A percentile compares a stretch with the other conserved stretches of the same genome.
Evolutionary conservation across 345 rosid species (phyloP).

Genomic region (Passiflora organensis): DNA sequence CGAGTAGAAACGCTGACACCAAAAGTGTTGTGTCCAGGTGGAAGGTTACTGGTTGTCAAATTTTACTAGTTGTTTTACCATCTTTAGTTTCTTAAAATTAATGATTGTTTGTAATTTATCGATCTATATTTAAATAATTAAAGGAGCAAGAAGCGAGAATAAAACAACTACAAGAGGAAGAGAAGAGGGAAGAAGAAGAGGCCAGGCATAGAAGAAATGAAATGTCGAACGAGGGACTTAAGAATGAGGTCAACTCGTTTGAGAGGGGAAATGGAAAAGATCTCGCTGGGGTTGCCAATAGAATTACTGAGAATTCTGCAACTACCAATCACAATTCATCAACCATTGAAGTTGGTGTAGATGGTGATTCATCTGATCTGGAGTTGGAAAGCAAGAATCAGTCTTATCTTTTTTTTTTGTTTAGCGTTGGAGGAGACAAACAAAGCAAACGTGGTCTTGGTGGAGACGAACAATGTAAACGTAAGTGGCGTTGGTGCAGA

Average conservation of each 20-base stretch:
- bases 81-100: background rate
- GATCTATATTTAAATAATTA: conserved; percentile 58
- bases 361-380: conserved; percentile 36
- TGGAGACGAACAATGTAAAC: no score
- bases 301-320: conserved; percentile 17
- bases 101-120: conserved; percentile 13
- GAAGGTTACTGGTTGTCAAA: conserved; percentile 40
- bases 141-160: conserved; percentile 82
- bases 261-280: conserved; percentile 26
- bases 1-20: conserved; percentile 37
- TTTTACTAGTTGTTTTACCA: background rate
- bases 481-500: no score
- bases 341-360: conserved; percentile 30
- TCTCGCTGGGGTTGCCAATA: conserved; percentile 11
- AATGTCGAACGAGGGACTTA: conserved; percentile 6
- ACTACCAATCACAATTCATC: conserved; percentile 21
- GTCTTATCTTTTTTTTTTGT: no score
- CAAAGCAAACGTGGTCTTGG: no score
- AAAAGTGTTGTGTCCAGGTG: conserved; percentile 67
- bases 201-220: conserved; percentile 28
- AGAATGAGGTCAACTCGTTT: conserved; percentile 9
- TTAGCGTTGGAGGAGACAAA: no score
- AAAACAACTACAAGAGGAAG: conserved; percentile 58
- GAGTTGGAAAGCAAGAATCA: conserved; percentile 26
- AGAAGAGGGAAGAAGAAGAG: conserved; percentile 47